These are phyloP conservation scores for Basipetospora chlamydospora DNA, from an alignment of 2,329 filamentous ascomycete genomes.

Conservation along the genomic window DNA sequence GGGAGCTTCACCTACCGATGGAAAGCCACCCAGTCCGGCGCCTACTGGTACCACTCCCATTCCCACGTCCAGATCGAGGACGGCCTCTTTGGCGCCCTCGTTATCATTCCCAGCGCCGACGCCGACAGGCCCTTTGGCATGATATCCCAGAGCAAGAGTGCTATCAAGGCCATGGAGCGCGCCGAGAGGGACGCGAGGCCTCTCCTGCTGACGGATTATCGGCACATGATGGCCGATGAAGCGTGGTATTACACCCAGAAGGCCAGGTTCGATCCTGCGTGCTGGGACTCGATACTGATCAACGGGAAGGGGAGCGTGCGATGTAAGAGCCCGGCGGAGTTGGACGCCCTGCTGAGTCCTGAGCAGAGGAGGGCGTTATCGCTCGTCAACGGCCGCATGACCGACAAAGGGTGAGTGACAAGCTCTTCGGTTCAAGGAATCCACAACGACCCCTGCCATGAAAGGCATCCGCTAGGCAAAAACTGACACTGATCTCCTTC, in stretches of 20 bases:
- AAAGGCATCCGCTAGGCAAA: neutral
- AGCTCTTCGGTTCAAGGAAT: neutral
- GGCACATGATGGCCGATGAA: conserved; percentile 34
- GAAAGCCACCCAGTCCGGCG: conserved; percentile 40
- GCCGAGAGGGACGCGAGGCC: conserved; percentile 33
- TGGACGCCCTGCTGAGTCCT: conserved; percentile 21
- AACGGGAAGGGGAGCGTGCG: conserved; percentile 45
- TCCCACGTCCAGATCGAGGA: conserved; percentile 41
- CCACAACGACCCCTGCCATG: neutral
- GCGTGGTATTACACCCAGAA: conserved; percentile 27
- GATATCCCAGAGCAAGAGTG: conserved; percentile 16
- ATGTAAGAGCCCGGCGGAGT: conserved; percentile 30
- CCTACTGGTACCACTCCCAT: conserved; percentile 49
- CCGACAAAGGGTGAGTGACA: conserved; percentile 25
- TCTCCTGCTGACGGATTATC: conserved; percentile 41
- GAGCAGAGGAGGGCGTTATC: conserved; percentile 15
- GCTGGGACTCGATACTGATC: conserved; percentile 45
- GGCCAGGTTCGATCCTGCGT: conserved; percentile 33
- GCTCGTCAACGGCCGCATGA: conserved; percentile 17
- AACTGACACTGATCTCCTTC: too few species aligned
- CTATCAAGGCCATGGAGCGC: conserved; percentile 26
- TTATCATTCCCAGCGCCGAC: conserved; percentile 23
- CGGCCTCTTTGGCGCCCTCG: conserved; percentile 41
- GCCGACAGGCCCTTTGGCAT: conserved; percentile 9
- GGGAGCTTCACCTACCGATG: conserved; percentile 36